Evolutionary conservation across 768 basidiomycete genomes (phyloP).

Genomic region (Tulasnella sp.): DNA sequence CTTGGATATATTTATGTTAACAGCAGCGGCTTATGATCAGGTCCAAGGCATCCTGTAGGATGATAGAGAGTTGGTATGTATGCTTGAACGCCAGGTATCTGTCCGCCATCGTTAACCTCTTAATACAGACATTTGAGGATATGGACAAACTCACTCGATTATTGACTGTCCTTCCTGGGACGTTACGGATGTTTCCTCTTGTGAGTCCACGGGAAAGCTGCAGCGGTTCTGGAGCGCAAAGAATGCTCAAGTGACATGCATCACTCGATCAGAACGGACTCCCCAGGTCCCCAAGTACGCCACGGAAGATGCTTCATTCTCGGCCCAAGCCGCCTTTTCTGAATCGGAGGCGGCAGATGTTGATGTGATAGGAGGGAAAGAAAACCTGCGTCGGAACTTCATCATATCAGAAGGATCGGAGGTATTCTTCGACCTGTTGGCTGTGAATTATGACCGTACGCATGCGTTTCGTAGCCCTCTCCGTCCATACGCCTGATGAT

Average conservation of each 20-base stretch:
- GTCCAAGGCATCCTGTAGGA: background rate
- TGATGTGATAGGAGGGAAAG: background rate
- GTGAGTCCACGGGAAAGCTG: background rate
- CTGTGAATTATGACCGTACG: conserved; percentile 8
- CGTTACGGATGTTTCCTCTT: conserved; percentile 1
- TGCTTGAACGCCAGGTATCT: too few relatives aligned
- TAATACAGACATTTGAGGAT: conserved; percentile 10
- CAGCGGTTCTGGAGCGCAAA: too few relatives aligned
- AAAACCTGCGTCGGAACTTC: background rate
- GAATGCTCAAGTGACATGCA: too few relatives aligned
- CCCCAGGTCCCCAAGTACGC: background rate
- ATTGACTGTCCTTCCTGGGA: background rate
- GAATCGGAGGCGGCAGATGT: background rate
- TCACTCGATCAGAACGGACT: background rate
- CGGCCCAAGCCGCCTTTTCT: background rate
- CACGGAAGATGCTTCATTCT: background rate
- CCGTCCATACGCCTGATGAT: background rate
- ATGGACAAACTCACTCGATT: background rate
- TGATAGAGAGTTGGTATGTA: background rate
- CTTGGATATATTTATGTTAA: conserved; percentile 3
- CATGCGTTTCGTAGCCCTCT: too few relatives aligned
- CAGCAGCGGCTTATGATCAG: conserved; percentile 12
- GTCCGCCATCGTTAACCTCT: background rate
- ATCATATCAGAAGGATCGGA: conserved; percentile 2
- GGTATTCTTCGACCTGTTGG: background rate